Evolutionary conservation across 345 rosid species (phyloP), one percentile per base, ranked within the genome.

Genomic region (Salix arbutifolia): DNA sequence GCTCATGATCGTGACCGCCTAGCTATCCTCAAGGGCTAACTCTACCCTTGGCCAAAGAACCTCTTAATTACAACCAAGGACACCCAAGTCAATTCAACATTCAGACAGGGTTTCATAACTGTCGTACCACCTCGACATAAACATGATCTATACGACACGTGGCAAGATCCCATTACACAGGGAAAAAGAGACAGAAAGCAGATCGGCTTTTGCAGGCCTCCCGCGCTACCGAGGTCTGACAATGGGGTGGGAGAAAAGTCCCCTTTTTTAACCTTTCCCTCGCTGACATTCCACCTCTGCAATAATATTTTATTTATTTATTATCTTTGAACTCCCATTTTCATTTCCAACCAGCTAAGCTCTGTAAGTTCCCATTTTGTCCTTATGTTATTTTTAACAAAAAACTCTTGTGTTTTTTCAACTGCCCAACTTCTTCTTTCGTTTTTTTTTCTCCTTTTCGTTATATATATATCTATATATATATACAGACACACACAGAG

Each of bases 271-370:
- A 30, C 48, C 67, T 70, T 35, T 61, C 26, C 18, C 65, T 25
- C 33, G 52, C 65, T 69, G 79, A 70, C 79, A 70, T 70, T 61
- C 72, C 65, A 75, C 71, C 76, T 72, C 67, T 65, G 72, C 58
- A 23, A 9, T 44, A 21, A 33, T 33, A n/a, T 23, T 16, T 66
- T 68, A 26, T 44, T 6, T 35, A 18, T 53, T 62, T 37, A 7
- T 13, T 13, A 12, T 37, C 25, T 40, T n/a, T 35, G 25, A 13
- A 35, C 67, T 68, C 25, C 42, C 42, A 68, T 68, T 38, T n/a
- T 58, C 64, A 58, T 21, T 12, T 58, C 26, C 23, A n/a, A 38
- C 52, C 71, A 37, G 52, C 52, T 26, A 5, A 58, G 26, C 26
- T 23, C 13, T 23, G 6, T 3, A 42, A 42, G 44, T 40, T 37